Evolutionary conservation across 2,329 filamentous ascomycete genomes (phyloP).

Genomic region (Thyridium curvatum): DNA sequence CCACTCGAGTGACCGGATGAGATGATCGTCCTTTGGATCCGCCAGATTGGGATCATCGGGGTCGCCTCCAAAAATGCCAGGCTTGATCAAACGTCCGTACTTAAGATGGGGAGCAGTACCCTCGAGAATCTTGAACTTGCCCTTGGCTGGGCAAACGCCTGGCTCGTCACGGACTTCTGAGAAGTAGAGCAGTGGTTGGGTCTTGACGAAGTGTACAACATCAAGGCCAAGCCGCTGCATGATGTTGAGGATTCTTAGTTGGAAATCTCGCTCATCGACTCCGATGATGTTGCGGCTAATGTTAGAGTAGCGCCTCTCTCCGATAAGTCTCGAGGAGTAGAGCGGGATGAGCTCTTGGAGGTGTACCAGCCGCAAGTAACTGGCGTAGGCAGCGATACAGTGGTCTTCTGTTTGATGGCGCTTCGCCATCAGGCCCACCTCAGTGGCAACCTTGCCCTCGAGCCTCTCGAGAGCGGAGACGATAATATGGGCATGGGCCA

Average conservation of each 20-base stretch:
- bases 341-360: constrained; percentile 77
- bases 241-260: constrained; percentile 63
- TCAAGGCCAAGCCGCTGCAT: constrained; percentile 73
- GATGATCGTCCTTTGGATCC: constrained; percentile 52
- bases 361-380: constrained; percentile 64
- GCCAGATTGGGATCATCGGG: constrained; percentile 50
- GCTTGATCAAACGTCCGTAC: constrained; percentile 58
- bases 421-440: constrained; percentile 26
- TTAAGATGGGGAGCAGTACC: constrained; percentile 42
- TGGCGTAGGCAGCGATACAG: constrained; percentile 75
- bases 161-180: constrained; percentile 34
- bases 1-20: constrained; percentile 83
- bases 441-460: constrained; percentile 21
- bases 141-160: constrained; percentile 30
- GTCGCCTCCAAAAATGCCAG: constrained; percentile 64
- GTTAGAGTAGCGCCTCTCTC: constrained; percentile 58
- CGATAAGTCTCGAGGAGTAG: constrained; percentile 75
- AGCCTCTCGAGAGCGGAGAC: constrained; percentile 58
- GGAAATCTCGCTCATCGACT: constrained; percentile 58
- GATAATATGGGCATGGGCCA: constrained; percentile 60
- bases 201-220: constrained; percentile 64
- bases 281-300: constrained; percentile 73
- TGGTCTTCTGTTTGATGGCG: constrained; percentile 55
- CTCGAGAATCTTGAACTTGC: constrained; percentile 45
- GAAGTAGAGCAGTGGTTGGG: constrained; percentile 52